Evolutionary conservation across 805 yeast genomes (phyloP).

Genomic region (Kuraishia borneana): DNA sequence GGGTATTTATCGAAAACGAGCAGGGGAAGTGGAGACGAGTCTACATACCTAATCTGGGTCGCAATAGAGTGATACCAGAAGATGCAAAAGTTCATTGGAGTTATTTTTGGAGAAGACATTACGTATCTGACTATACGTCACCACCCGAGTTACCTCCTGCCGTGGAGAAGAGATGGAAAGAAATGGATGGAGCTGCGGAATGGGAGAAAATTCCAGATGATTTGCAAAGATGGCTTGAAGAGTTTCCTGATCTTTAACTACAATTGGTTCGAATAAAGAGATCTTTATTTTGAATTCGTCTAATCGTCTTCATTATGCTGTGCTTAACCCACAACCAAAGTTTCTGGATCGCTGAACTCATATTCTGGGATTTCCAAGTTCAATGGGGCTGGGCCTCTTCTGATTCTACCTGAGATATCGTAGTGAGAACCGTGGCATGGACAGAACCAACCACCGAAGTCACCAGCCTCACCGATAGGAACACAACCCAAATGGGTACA

Average conservation of each 20-base stretch:
- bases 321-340: constrained; percentile 76
- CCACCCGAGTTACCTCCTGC: no score
- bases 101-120: constrained; percentile 41
- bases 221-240: constrained; percentile 3
- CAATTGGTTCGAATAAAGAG: not conserved
- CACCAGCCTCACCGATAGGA: constrained; percentile 99
- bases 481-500: constrained; percentile 99
- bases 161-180: constrained; percentile 1
- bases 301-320: not conserved
- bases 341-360: constrained; percentile 70
- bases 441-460: constrained; percentile 99
- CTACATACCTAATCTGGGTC: constrained; percentile 47
- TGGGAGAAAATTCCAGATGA: not conserved
- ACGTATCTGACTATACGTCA: constrained; percentile 25
- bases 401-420: constrained; percentile 99
- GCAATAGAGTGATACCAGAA: constrained; percentile 35
- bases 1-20: constrained; percentile 33
- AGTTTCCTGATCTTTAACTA: constrained; percentile 4
- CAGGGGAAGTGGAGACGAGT: constrained; percentile 38
- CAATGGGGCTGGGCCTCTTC: constrained; percentile 99
- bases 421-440: constrained; percentile 99
- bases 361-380: constrained; percentile 95
- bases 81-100: constrained; percentile 52
- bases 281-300: not conserved
- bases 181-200: not conserved